Conservation (phyloP, 306 rosid genomes). For the Rubus idaeus region DNA sequence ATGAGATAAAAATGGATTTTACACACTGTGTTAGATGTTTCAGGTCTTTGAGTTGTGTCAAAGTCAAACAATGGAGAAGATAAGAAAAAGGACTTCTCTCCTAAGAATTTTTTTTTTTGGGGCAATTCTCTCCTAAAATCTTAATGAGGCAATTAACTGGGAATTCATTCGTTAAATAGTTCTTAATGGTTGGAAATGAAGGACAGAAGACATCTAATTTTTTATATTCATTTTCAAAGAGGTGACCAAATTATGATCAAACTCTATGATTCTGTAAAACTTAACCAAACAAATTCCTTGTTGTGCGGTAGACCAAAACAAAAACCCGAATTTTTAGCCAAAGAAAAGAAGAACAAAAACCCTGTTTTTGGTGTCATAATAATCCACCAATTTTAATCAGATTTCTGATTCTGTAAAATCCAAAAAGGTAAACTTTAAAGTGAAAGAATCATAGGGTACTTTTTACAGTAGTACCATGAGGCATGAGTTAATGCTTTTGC, state of each 20-base stretch:
- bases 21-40: background rate
- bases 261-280: background rate
- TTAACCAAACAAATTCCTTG: background rate
- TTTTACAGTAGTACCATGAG: background rate
- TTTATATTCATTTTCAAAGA: no score
- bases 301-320: conserved; percentile 2
- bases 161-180: background rate
- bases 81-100: background rate
- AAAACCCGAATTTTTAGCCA: background rate
- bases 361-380: background rate
- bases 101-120: no score
- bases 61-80: background rate
- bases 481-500: background rate
- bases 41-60: background rate
- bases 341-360: background rate
- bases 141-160: background rate
- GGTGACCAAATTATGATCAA: background rate
- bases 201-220: background rate
- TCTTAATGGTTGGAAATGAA: conserved; percentile 1
- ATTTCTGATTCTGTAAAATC: background rate
- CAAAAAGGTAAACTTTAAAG: background rate
- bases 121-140: no score
- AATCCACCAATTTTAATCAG: background rate
- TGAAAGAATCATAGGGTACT: background rate
- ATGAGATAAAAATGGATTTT: background rate